These are phyloP conservation scores for Akanthomyces muscarius DNA, from an alignment of 2,329 filamentous ascomycete genomes.

Conservation along the genomic window DNA sequence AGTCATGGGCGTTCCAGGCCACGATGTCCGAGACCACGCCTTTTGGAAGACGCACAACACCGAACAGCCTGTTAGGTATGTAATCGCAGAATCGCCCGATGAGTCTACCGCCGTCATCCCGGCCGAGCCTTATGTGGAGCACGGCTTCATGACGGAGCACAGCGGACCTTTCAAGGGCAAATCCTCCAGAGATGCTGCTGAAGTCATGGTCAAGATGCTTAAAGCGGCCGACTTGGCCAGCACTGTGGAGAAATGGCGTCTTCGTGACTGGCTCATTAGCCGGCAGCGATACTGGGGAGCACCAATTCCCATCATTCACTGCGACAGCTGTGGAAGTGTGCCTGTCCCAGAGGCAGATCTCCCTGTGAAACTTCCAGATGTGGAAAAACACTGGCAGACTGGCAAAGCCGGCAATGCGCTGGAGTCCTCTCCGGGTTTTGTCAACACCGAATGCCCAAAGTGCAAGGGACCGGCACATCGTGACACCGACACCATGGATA, in stretches of 20 bases:
- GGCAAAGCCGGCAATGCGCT: constrained; percentile 74
- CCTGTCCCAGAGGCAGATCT: constrained; percentile 73
- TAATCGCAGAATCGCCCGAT: constrained; percentile 52
- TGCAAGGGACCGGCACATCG: constrained; percentile 68
- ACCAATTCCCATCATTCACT: constrained; percentile 86
- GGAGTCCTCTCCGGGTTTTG: constrained; percentile 66
- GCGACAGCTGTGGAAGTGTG: constrained; percentile 69
- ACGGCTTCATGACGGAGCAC: constrained; percentile 63
- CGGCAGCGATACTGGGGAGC: constrained; percentile 92
- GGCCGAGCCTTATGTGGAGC: constrained; percentile 56
- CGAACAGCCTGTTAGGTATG: constrained; percentile 57
- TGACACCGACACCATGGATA: constrained; percentile 95
- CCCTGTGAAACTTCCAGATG: constrained; percentile 69
- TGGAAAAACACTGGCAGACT: constrained; percentile 64
- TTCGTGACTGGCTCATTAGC: constrained; percentile 87
- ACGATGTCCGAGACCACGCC: constrained; percentile 71
- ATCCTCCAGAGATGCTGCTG: constrained; percentile 57
- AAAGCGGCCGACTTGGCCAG: constrained; percentile 55
- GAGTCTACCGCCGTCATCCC: constrained; percentile 41
- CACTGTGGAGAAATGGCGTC: constrained; percentile 68
- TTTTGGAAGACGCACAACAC: constrained; percentile 74
- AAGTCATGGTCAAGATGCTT: constrained; percentile 56
- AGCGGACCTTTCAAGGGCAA: constrained; percentile 63
- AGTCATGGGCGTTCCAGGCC: constrained; percentile 87
- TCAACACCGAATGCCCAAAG: constrained; percentile 70